These are phyloP conservation scores for Paramecium sexaurelia DNA, from an alignment of 73 alveolate species.

Conservation along the genomic window DNA sequence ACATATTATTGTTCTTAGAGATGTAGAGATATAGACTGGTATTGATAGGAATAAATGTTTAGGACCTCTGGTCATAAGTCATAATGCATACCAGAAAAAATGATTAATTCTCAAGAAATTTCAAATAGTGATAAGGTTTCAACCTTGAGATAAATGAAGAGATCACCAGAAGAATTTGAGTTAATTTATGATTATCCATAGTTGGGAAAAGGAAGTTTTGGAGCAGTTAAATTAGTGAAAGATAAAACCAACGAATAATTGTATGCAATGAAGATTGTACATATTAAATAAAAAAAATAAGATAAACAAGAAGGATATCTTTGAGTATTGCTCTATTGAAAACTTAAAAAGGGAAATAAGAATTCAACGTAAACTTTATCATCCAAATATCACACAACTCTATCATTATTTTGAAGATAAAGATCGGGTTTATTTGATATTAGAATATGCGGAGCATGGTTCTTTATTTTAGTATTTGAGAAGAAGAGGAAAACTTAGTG, in stretches of 20 bases:
- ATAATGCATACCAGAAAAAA: neutral
- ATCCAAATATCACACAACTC: constrained; percentile 87
- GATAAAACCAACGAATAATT: constrained; percentile 61
- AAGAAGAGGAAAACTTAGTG: constrained; percentile 61
- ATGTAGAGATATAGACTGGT: constrained; percentile 60
- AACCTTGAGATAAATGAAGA: constrained; percentile 25
- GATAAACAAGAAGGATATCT: constrained; percentile 61
- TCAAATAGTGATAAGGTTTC: constrained; percentile 38
- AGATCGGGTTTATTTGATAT: constrained; percentile 80
- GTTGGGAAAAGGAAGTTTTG: constrained; percentile 64
- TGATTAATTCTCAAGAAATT: constrained; percentile 39
- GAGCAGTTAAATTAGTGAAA: constrained; percentile 61
- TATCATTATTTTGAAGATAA: constrained; percentile 91
- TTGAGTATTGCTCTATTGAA: constrained; percentile 64
- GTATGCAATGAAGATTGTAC: constrained; percentile 68
- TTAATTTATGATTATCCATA: constrained; percentile 41
- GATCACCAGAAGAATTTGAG: constrained; percentile 47
- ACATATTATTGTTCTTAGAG: constrained; percentile 32
- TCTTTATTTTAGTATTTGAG: constrained; percentile 61
- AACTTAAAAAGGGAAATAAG: constrained; percentile 83
- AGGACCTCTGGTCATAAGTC: constrained; percentile 47
- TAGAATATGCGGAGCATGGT: constrained; percentile 82
- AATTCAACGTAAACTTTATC: constrained; percentile 90
- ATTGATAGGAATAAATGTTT: neutral
- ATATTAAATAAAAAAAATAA: neutral